Evolutionary conservation across 306 rosid species (phyloP).

Genomic region (Pyrus betulifolia): DNA sequence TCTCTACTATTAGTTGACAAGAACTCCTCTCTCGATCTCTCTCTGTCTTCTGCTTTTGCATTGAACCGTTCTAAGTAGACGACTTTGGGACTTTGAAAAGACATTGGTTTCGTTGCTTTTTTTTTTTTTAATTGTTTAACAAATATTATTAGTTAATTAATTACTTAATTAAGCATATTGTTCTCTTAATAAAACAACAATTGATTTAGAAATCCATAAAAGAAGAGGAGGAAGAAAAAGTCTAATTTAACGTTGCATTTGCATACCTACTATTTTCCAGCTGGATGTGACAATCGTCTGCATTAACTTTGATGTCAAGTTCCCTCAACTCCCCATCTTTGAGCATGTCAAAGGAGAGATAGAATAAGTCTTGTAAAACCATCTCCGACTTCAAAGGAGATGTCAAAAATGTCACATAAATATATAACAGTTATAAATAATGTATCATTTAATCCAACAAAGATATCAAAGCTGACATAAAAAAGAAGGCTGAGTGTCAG

Average conservation of each 20-base stretch:
- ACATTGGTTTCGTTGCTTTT: not conserved
- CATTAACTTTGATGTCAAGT: not conserved
- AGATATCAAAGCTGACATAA: no score
- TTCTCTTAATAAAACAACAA: not conserved
- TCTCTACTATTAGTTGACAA: constrained; percentile 15
- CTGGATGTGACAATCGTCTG: not conserved
- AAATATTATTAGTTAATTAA: not conserved
- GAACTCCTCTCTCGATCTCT: not conserved
- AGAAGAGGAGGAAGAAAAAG: not conserved
- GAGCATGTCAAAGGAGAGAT: no score
- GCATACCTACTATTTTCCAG: constrained; percentile 5
- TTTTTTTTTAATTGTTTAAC: no score
- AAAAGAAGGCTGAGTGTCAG: no score
- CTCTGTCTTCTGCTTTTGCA: constrained; percentile 11
- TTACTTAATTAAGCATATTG: not conserved
- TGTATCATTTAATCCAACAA: no score
- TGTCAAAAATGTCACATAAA: no score
- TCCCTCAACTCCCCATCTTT: not conserved
- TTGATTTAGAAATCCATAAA: no score
- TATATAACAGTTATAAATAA: no score
- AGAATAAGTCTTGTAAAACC: no score
- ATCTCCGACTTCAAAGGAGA: no score
- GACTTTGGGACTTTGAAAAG: constrained; percentile 22
- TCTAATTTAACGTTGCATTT: constrained; percentile 1
- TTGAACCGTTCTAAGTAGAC: constrained; percentile 31